Evolutionary conservation across 305 asterid species (phyloP).

Genomic region (Fraxinus ornus): DNA sequence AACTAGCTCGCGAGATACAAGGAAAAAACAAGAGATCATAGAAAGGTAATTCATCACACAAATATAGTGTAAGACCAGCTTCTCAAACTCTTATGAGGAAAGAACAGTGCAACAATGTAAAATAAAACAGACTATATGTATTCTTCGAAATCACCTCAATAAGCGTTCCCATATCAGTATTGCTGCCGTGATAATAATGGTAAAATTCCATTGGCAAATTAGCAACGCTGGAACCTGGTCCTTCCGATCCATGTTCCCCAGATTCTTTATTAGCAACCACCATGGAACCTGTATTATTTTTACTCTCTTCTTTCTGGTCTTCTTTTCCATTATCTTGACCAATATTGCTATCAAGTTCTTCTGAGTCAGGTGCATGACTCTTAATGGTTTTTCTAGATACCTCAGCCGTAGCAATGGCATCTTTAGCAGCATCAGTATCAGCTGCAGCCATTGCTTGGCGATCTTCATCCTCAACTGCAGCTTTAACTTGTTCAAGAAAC

Average conservation of each 20-base stretch:
- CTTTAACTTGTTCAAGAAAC: conserved; percentile 71
- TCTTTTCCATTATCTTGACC: conserved; percentile 26
- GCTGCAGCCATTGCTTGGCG: conserved; percentile 73
- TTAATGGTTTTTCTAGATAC: conserved; percentile 40
- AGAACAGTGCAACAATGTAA: background rate
- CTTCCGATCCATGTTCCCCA: conserved; percentile 31
- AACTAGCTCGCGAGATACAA: background rate
- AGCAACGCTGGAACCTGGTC: conserved; percentile 38
- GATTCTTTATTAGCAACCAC: conserved; percentile 36
- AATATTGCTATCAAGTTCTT: conserved; percentile 28
- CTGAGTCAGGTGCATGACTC: conserved; percentile 32
- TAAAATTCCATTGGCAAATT: background rate
- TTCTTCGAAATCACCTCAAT: background rate
- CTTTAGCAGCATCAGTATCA: conserved; percentile 76
- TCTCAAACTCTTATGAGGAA: background rate
- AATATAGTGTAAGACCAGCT: background rate
- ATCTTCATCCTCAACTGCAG: conserved; percentile 96
- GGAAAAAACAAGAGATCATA: background rate
- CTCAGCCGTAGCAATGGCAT: conserved; percentile 63
- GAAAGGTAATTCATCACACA: background rate
- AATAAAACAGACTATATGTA: background rate
- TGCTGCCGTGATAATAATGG: background rate
- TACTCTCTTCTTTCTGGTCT: conserved; percentile 35
- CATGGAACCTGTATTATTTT: conserved; percentile 24
- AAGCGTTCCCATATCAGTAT: background rate